phyloP scores from a whole-genome alignment of 495 filamentous ascomycete species.

The Xylaria grammica region DNA sequence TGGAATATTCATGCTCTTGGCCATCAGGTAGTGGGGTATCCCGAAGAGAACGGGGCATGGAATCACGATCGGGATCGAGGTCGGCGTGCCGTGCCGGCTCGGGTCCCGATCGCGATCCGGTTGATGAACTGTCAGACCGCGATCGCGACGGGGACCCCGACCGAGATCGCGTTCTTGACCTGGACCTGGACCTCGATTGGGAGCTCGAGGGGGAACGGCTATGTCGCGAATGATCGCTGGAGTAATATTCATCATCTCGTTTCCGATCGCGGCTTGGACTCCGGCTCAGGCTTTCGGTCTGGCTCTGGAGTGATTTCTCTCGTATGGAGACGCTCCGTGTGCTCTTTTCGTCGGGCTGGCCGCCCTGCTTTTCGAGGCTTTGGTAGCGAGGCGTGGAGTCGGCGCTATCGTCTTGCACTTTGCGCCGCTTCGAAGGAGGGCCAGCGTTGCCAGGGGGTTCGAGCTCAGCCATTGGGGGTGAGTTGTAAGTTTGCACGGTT shows the following conservation, averaged over 20 bases:
- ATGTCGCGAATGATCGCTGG: slow-evolving; percentile 38
- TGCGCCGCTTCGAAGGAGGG: slow-evolving; percentile 61
- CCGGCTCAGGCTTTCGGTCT: slow-evolving; percentile 29
- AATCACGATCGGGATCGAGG: slow-evolving; percentile 32
- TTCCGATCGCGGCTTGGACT: slow-evolving; percentile 28
- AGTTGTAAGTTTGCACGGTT: not conserved
- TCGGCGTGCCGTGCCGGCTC: slow-evolving; percentile 26
- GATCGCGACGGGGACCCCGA: slow-evolving; percentile 11
- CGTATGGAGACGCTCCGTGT: slow-evolving; percentile 46
- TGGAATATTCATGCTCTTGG: slow-evolving; percentile 18
- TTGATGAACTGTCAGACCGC: slow-evolving; percentile 39
- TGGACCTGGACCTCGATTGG: slow-evolving; percentile 36
- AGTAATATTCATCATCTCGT: slow-evolving; percentile 42
- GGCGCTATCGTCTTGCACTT: slow-evolving; percentile 53
- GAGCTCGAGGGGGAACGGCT: slow-evolving; percentile 36
- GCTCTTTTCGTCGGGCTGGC: slow-evolving; percentile 17
- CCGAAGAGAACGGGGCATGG: slow-evolving; percentile 38
- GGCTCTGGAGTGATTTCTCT: slow-evolving; percentile 35
- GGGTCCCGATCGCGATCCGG: slow-evolving; percentile 41
- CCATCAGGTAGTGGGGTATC: slow-evolving; percentile 18
- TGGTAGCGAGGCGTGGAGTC: slow-evolving; percentile 42
- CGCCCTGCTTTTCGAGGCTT: slow-evolving; percentile 31
- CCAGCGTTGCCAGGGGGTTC: slow-evolving; percentile 30
- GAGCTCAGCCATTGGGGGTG: slow-evolving; percentile 44
- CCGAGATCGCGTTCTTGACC: slow-evolving; percentile 34